Conservation (phyloP, 83 land plant genomes). For the Isoetes engelmannii region DNA sequence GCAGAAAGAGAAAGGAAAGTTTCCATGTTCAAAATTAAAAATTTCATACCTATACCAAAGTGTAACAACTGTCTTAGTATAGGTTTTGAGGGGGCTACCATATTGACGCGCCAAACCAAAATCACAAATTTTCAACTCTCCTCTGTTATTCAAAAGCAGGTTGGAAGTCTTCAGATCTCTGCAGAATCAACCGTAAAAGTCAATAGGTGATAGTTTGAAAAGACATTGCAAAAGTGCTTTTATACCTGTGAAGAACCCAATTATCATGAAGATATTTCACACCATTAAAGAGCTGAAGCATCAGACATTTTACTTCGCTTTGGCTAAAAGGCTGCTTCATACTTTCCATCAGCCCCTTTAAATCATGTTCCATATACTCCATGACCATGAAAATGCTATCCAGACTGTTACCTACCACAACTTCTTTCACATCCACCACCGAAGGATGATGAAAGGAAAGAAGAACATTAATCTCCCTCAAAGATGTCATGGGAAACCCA, state of each 20-base stretch:
- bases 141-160: conserved; percentile 77
- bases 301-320: conserved; percentile 94
- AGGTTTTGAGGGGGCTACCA: conserved; percentile 82
- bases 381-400: conserved; percentile 90
- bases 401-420: conserved; percentile 66
- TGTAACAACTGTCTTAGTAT: conserved; percentile 85
- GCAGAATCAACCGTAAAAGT: no score
- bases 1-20: no score
- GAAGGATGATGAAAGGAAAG: conserved; percentile 82
- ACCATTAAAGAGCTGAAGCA: conserved; percentile 88
- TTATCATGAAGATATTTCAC: conserved; percentile 89
- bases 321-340: conserved; percentile 84
- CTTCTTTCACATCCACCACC: conserved; percentile 89
- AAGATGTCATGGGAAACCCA: conserved; percentile 82
- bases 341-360: conserved; percentile 70
- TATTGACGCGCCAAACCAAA: conserved; percentile 97
- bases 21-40: no score
- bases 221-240: no score
- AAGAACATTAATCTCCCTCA: conserved; percentile 87
- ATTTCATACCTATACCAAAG: conserved; percentile 98
- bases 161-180: conserved; percentile 97
- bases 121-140: conserved; percentile 92
- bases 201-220: no score
- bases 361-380: conserved; percentile 99
- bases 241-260: conserved; percentile 94